Base-by-base conservation (phyloP, 164 flowering plant species). In the Sextonia rubra region DNA sequence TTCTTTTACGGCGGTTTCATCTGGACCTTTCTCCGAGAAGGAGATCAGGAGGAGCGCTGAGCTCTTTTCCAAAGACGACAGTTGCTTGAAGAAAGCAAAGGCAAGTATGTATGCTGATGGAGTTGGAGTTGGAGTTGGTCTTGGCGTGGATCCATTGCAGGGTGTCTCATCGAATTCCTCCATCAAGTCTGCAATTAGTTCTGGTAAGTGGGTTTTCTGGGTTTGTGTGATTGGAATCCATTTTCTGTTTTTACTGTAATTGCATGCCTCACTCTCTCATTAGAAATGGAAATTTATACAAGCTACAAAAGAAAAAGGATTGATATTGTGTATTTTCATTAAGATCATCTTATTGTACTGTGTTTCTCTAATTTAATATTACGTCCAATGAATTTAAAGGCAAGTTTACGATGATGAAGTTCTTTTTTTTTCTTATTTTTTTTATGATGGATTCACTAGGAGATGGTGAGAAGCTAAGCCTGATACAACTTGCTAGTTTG, bases 401-500 rank as follows among this genome's bases (percentile, higher is more conserved):
- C 11, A 37, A 37, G 8, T 37, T 37, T 37, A 9, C 8, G 44
- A 37, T 37, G 44, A 37, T n/a, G n/a, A n/a, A n/a, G n/a, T n/a
- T n/a, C n/a, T n/a, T n/a, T n/a, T n/a, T n/a, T n/a, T n/a, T n/a
- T n/a, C n/a, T n/a, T n/a, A 37, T 8, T 29, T 8, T 29, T 29
- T 20, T 15, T 14, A 29, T 64, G 32, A 26, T 55, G 29, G 83
- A 75, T 47, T 84, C n/a, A 25, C 83, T 78, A 93, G 98, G 90
- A 82, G 88, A 80, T 60, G 82, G 86, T 64, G 98, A 90, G 30
- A 91, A 90, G 77, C 71, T 91, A 79, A 93, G 90, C 78, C 73
- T 88, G 47, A 86, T 91, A 32, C 89, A 87, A 82, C 86, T 93
- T 23, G 97, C 94, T 18, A 85, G 91, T 78, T 79, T 90, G 74